A percentile compares a stretch with the other conserved stretches of the same genome.
Conservation (phyloP, 345 rosid genomes). For the Ricinus communis region DNA sequence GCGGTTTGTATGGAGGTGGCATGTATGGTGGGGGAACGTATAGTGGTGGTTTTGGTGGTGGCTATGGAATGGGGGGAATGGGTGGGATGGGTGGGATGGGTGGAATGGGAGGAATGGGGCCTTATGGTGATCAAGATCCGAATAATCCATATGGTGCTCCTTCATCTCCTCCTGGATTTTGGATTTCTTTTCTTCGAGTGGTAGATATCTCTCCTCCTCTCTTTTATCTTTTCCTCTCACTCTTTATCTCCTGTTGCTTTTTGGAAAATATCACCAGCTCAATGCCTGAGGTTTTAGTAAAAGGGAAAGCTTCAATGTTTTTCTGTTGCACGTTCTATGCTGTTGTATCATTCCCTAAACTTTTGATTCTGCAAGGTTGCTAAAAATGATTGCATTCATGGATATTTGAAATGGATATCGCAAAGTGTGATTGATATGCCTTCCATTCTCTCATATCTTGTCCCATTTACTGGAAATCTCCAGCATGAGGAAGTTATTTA, state of each 20-base stretch:
- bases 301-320: not conserved
- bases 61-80: slow-evolving; percentile 93
- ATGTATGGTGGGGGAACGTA: slow-evolving; percentile 58
- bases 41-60: slow-evolving; percentile 67
- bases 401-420: not conserved
- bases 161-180: slow-evolving; percentile 94
- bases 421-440: not conserved
- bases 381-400: not conserved
- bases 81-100: slow-evolving; percentile 42
- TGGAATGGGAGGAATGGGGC: slow-evolving; percentile 42
- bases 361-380: not conserved
- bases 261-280: not conserved
- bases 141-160: slow-evolving; percentile 83
- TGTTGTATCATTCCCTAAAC: not conserved
- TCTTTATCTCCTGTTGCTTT: not conserved
- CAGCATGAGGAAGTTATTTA: not conserved
- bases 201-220: slow-evolving; percentile 34
- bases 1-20: slow-evolving; percentile 67
- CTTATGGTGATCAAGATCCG: slow-evolving; percentile 86
- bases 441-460: not conserved
- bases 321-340: not conserved
- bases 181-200: slow-evolving; percentile 94
- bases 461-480: not conserved
- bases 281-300: not conserved
- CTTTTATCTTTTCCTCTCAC: not conserved